Evolutionary conservation across 768 basidiomycete species (phyloP).

Genomic region (Serendipita sp.): DNA sequence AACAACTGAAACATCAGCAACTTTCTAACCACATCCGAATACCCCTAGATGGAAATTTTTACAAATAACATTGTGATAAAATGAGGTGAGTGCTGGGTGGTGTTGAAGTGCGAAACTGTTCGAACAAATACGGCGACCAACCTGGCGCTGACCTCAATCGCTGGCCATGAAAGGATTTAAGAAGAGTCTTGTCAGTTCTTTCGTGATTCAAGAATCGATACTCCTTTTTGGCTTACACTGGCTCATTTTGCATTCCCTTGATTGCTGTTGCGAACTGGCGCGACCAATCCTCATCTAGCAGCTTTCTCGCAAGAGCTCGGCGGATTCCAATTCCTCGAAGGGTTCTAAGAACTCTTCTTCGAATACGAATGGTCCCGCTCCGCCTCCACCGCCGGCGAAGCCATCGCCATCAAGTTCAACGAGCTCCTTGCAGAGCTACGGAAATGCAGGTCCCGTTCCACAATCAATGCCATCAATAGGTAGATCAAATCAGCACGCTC

Average conservation of each 20-base stretch:
- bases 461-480: slow-evolving; percentile 20
- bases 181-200: slow-evolving; percentile 51
- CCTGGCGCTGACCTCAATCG: slow-evolving; percentile 5
- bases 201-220: slow-evolving; percentile 1
- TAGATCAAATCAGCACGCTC: slow-evolving; percentile 29
- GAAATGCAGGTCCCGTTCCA: slow-evolving; percentile 22
- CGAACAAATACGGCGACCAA: background rate
- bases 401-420: slow-evolving; percentile 19
- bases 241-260: background rate
- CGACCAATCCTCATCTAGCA: slow-evolving; percentile 20
- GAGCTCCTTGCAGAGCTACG: slow-evolving; percentile 23
- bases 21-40: too few species aligned
- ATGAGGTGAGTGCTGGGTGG: too few species aligned
- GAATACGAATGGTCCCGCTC: slow-evolving; percentile 29
- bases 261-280: background rate
- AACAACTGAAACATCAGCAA: too few species aligned
- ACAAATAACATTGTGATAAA: too few species aligned
- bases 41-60: too few species aligned
- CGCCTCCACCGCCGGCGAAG: slow-evolving; percentile 31
- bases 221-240: background rate
- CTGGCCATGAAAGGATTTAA: slow-evolving; percentile 62
- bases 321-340: slow-evolving; percentile 47
- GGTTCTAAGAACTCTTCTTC: slow-evolving; percentile 25
- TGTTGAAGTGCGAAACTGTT: too few species aligned
- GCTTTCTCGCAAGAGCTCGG: slow-evolving; percentile 34